phyloP scores from a whole-genome alignment of 805 yeast species.

The Naumovozyma dairenensis region DNA sequence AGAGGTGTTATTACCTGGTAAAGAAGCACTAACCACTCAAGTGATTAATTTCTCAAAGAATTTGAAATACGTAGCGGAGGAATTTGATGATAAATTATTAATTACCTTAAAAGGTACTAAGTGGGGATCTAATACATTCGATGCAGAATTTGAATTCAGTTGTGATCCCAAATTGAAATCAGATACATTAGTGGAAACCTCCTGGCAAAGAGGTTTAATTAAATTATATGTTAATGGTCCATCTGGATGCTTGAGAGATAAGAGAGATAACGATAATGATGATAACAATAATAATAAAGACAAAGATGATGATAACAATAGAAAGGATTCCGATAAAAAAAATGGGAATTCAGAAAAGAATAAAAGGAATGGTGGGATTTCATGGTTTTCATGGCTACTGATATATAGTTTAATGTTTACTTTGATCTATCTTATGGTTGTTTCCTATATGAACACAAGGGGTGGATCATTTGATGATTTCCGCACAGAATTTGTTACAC shows the following conservation, averaged over 20 bases:
- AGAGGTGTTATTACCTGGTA: slow-evolving; percentile 40
- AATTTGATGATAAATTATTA: slow-evolving; percentile 27
- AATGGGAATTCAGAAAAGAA: slow-evolving; percentile 21
- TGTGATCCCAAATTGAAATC: slow-evolving; percentile 37
- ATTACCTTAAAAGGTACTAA: slow-evolving; percentile 41
- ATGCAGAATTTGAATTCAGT: slow-evolving; percentile 37
- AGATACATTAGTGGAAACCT: slow-evolving; percentile 14
- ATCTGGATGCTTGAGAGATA: slow-evolving; percentile 33
- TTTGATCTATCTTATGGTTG: slow-evolving; percentile 55
- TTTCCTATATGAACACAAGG: slow-evolving; percentile 63
- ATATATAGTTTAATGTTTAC: slow-evolving; percentile 62
- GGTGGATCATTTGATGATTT: slow-evolving; percentile 59
- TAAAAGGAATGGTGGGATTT: slow-evolving; percentile 23
- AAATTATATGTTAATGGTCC: slow-evolving; percentile 32
- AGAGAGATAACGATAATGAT: slow-evolving; percentile 17
- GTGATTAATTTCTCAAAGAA: slow-evolving; percentile 44
- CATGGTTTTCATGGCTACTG: slow-evolving; percentile 68
- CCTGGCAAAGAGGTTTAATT: slow-evolving; percentile 21
- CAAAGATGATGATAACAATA: slow-evolving; percentile 20
- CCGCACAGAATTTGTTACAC: slow-evolving; percentile 66
- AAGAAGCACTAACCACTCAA: slow-evolving; percentile 43
- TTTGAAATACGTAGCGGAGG: slow-evolving; percentile 20
- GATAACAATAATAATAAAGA: slow-evolving; percentile 15
- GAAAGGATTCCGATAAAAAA: slow-evolving; percentile 18
- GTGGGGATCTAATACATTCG: slow-evolving; percentile 60